Evolutionary conservation across 805 yeast species (phyloP), one percentile per base, ranked within the genome.

Genomic region (Cyberlindnera lachancei): DNA sequence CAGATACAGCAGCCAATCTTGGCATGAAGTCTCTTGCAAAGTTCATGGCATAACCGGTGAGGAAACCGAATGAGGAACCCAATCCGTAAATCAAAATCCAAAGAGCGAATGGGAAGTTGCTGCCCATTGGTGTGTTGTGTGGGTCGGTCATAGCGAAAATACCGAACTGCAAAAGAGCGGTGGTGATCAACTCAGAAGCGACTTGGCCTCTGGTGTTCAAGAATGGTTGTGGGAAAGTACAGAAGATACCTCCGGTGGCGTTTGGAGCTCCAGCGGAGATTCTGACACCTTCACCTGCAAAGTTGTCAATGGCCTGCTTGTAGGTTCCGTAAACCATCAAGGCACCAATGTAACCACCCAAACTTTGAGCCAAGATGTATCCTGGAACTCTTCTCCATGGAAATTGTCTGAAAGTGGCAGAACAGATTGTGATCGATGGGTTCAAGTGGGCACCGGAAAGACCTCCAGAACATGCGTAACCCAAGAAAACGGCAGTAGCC

Each of bases 381-480:
- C 58, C 55, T 30, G 55, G 68, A 15, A 67, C 60, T 39, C 70
- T 70, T 33, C 53, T 55, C 58, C 68, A 58, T 18, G 76, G 76
- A 45, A 72, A 71, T 7, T 67, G 68, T 52, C 78, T 62, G 44
- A 56, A 72, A 10, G 66, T 46, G 38, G 68, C 70, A 44, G 65
- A 58, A 8, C 64, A 50, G 7, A 72, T 30, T 2, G 77, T 70
- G 22, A 70, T 63, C 35, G 73, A 70, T 4, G 77, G 75, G 50
- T 72, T 71, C 37, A 71, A 47, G 50, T 71, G 78, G n/a, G 71
- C 78, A 46, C 75, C 77, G 23, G 75, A 69, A 33, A 70, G 57
- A 42, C 78, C 78, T 37, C 75, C 75, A 25, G 73, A 61, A 7
- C 61, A 56, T 33, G 61, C 56, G 44, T 67, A 68, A 30, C 76